Percentiles rank a stretch among this genome's conserved stretches.
Evolutionary conservation across 352 stramenopile species (phyloP).

Genomic region (Plasmopara viticola): DNA sequence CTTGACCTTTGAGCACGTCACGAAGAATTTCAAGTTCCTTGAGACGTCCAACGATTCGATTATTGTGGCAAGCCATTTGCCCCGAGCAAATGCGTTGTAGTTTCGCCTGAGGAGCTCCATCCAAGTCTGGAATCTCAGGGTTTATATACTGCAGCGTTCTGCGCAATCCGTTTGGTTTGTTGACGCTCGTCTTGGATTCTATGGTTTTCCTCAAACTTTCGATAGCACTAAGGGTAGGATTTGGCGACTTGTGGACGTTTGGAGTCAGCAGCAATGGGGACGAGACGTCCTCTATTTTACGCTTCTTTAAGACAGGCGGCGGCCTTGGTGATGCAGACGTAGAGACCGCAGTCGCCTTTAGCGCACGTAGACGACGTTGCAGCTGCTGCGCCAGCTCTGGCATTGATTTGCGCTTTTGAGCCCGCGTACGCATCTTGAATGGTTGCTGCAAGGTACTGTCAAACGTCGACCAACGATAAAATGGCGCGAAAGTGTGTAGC

Average conservation of each 20-base stretch:
- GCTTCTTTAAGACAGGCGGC: slow-evolving; percentile 20
- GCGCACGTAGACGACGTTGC: slow-evolving; percentile 11
- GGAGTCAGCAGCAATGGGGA: slow-evolving; percentile 20
- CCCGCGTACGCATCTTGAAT: slow-evolving; percentile 23
- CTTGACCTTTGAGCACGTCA: slow-evolving; percentile 18
- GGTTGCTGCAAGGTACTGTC: background rate
- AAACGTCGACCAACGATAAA: background rate
- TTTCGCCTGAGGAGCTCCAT: slow-evolving; percentile 13
- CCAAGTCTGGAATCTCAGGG: background rate
- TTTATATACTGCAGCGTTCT: slow-evolving; percentile 18
- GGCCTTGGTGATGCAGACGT: slow-evolving; percentile 7
- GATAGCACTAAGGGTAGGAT: background rate
- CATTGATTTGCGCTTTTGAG: slow-evolving; percentile 19
- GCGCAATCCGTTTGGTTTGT: slow-evolving; percentile 5
- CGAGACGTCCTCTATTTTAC: slow-evolving; percentile 15
- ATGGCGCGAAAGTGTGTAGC: background rate
- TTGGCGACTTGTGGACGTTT: slow-evolving; percentile 13
- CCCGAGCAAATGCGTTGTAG: slow-evolving; percentile 30
- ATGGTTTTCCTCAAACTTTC: slow-evolving; percentile 8
- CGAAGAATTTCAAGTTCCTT: slow-evolving; percentile 36
- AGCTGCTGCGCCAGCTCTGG: slow-evolving; percentile 14
- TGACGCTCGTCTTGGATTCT: slow-evolving; percentile 3
- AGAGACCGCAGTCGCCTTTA: background rate
- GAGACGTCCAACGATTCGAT: slow-evolving; percentile 33
- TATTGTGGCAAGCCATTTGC: slow-evolving; percentile 10